Percentiles rank a stretch among this genome's conserved stretches.
phyloP scores from a whole-genome alignment of 164 flowering plant species.

The Stephania japonica region DNA sequence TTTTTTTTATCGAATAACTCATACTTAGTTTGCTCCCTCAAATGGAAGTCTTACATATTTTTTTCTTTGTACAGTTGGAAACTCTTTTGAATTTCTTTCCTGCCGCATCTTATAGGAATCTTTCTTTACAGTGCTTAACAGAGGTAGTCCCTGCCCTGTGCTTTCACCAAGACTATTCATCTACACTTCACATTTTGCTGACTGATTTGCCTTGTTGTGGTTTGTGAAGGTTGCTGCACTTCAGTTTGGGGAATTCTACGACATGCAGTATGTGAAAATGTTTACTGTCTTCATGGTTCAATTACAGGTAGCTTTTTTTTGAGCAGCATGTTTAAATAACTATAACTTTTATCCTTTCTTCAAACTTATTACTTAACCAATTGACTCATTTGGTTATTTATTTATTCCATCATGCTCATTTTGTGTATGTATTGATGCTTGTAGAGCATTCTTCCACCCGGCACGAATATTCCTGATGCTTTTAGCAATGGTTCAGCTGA shows the following conservation, averaged over 20 bases:
- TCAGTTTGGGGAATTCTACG: conserved; percentile 68
- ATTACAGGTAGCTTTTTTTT: conserved; percentile 56
- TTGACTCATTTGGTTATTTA: background rate
- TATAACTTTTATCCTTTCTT: background rate
- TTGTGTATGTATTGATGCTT: conserved; percentile 9
- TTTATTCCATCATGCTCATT: background rate
- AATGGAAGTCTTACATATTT: background rate
- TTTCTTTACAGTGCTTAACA: conserved; percentile 86
- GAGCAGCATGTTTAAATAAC: background rate
- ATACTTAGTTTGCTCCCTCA: background rate
- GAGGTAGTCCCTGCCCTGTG: conserved; percentile 43
- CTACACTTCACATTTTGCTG: conserved; percentile 5
- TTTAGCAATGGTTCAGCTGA: conserved; percentile 82
- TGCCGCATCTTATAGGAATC: conserved; percentile 73
- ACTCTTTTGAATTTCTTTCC: conserved; percentile 88
- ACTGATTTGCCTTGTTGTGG: background rate
- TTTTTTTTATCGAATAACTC: background rate
- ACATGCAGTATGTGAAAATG: conserved; percentile 73
- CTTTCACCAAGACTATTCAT: background rate
- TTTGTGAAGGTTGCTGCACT: conserved; percentile 79
- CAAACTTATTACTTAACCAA: background rate
- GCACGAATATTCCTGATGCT: conserved; percentile 79
- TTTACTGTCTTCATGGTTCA: conserved; percentile 77
- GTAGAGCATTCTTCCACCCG: conserved; percentile 67
- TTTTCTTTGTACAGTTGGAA: conserved; percentile 51